phyloP scores from a whole-genome alignment of 2,329 filamentous ascomycete genomes.

The Mycogone perniciosa region DNA sequence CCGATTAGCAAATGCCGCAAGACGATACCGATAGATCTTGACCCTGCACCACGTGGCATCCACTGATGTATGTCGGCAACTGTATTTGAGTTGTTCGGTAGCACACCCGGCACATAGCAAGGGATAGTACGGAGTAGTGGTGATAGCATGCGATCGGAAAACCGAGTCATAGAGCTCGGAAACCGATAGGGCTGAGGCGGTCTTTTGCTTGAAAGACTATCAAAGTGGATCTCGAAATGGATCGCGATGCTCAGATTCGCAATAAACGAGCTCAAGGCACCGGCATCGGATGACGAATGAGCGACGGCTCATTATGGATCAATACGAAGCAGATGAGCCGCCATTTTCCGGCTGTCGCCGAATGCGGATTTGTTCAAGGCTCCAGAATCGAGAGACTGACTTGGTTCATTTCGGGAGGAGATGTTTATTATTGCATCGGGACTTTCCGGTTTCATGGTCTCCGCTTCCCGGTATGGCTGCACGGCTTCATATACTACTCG shows the following conservation, averaged over 20 bases:
- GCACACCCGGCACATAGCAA: too few relatives aligned
- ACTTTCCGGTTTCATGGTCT: neutral
- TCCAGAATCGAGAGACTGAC: neutral
- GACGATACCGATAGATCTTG: too few relatives aligned
- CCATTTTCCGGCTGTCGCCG: neutral
- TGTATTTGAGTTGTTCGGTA: too few relatives aligned
- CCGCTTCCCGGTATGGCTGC: too few relatives aligned
- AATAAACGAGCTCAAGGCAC: neutral
- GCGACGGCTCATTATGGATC: neutral
- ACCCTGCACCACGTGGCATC: too few relatives aligned
- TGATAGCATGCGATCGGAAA: neutral
- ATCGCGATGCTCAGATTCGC: neutral
- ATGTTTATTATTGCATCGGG: neutral
- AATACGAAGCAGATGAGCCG: neutral
- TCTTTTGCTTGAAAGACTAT: too few relatives aligned
- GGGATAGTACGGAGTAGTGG: too few relatives aligned
- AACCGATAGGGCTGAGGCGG: constrained; percentile 1
- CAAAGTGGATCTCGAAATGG: neutral
- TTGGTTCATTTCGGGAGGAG: neutral
- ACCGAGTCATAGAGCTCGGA: constrained; percentile 1
- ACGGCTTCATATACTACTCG: too few relatives aligned
- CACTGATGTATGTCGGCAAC: too few relatives aligned
- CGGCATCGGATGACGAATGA: neutral
- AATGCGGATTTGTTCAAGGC: neutral
- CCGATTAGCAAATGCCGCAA: too few relatives aligned